Conservation (phyloP, 23 red algal genomes). For the Cyanidioschyzon merolae region DNA sequence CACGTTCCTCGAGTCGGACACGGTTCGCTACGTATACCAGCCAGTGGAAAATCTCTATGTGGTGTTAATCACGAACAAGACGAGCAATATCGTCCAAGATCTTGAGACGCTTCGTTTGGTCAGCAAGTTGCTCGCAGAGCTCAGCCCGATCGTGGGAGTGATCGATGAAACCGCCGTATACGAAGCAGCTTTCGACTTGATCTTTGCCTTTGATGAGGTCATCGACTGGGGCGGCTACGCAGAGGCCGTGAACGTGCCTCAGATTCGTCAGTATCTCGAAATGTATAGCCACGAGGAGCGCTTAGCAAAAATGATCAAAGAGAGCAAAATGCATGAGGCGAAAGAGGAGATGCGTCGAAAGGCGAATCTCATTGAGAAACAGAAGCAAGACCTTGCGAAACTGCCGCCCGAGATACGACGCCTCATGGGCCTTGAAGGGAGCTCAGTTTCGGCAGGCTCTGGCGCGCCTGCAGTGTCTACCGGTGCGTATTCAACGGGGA, state of each 20-base stretch:
- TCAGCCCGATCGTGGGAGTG: conserved; percentile 62
- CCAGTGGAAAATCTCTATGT: conserved; percentile 94
- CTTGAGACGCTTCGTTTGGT: conserved; percentile 92
- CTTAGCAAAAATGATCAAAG: conserved; percentile 92
- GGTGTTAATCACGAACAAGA: conserved; percentile 87
- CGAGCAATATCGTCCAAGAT: conserved; percentile 95
- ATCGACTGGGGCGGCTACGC: conserved; percentile 88
- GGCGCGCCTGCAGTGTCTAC: background rate
- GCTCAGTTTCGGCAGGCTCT: background rate
- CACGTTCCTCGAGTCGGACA: conserved; percentile 94
- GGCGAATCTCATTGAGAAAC: conserved; percentile 52
- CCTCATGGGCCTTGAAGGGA: conserved; percentile 12
- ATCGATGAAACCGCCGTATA: conserved; percentile 78
- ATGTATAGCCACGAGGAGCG: conserved; percentile 99
- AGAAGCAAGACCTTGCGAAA: conserved; percentile 19
- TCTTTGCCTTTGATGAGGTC: conserved; percentile 96
- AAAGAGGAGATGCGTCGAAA: conserved; percentile 63
- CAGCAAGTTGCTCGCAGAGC: conserved; percentile 77
- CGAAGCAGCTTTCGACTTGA: conserved; percentile 88
- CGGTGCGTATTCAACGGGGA: background rate
- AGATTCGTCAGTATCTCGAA: conserved; percentile 64
- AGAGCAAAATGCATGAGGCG: conserved; percentile 93
- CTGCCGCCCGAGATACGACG: conserved; percentile 12
- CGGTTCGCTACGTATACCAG: conserved; percentile 96
- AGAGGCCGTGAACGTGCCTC: conserved; percentile 60